A percentile compares a stretch with the other conserved stretches of the same genome.
These are phyloP conservation scores for Aspergillus sp. DNA, from an alignment of 2,329 filamentous ascomycete species.

Conservation along the genomic window DNA sequence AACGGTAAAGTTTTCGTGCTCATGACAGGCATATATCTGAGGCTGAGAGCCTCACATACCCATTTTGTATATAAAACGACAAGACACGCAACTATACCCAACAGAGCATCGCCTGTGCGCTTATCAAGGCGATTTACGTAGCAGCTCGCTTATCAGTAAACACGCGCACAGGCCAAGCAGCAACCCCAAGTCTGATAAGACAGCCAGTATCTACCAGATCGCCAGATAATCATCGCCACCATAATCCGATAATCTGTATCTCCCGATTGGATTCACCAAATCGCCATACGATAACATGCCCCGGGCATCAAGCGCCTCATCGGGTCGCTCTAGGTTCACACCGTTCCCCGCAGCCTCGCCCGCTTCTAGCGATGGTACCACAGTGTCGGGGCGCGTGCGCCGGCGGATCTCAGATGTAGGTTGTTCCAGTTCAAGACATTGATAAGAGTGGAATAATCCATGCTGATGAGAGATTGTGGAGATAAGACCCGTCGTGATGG, in stretches of 20 bases:
- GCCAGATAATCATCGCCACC: neutral
- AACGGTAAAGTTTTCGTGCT: no score
- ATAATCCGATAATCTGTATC: neutral
- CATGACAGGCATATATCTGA: no score
- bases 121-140: slow-evolving; percentile 6
- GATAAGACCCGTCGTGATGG: slow-evolving; percentile 4
- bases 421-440: neutral
- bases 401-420: slow-evolving; percentile 4
- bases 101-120: neutral
- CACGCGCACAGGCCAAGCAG: neutral
- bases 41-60: no score
- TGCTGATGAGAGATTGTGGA: neutral
- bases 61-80: no score
- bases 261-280: neutral
- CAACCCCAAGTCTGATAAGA: slow-evolving; percentile 1
- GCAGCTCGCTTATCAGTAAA: neutral
- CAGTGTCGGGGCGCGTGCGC: neutral
- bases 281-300: slow-evolving; percentile 1
- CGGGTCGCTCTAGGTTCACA: slow-evolving; percentile 4
- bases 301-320: neutral
- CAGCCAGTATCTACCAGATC: neutral
- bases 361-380: slow-evolving; percentile 7
- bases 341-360: slow-evolving; percentile 8
- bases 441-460: neutral
- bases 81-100: no score